Base-by-base conservation (phyloP, 306 rosid species). In the Castanea mollissima region DNA sequence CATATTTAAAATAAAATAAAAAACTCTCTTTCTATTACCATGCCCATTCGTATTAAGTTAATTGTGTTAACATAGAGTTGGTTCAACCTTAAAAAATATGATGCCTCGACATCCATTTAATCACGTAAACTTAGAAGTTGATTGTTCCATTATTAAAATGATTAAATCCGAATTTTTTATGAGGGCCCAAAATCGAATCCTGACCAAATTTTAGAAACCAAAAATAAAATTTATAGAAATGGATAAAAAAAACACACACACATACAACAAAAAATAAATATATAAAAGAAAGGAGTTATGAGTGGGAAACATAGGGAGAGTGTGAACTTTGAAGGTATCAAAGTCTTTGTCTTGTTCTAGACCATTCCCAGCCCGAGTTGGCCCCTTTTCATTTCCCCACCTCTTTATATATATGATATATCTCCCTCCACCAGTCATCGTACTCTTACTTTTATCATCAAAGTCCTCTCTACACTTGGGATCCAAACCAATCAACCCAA, bases 331-430 rank as follows among this genome's bases (percentile, higher is more conserved):
- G 44, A 21, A 64, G 71, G 80, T 74, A 87, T 54, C 16, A 13
- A 81, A 81, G 90, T 85, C 85, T 76, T 80, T 79, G 80, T 85
- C 77, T n/a, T 31, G 74, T 80, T 75, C 68, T 74, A 76, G 81
- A 87, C 86, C 85, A 83, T 74, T 88, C 74, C 83, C 81, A 69
- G 86, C 46, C 46, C 78, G 69, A 59, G 21, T 63, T 55, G 58
- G 58, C 70, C 29, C 62, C 14, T 73, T 74, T 44, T 44, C 74
- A 59, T 71, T 74, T 13, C 69, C 77, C 80, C 74, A 64, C 6
- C 86, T 76, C 83, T 87, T 75, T 87, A 89, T 41, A 41, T 41
- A 41, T 8, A 41, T 41, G 46, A 41, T 8, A 41, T 74, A 91
- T 88, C 82, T 84, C 81, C 79, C 73, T 78, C 79, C 73, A 38